These are phyloP conservation scores for Dendrobium nobile DNA, from an alignment of 106 monocot genomes.

Conservation along the genomic window DNA sequence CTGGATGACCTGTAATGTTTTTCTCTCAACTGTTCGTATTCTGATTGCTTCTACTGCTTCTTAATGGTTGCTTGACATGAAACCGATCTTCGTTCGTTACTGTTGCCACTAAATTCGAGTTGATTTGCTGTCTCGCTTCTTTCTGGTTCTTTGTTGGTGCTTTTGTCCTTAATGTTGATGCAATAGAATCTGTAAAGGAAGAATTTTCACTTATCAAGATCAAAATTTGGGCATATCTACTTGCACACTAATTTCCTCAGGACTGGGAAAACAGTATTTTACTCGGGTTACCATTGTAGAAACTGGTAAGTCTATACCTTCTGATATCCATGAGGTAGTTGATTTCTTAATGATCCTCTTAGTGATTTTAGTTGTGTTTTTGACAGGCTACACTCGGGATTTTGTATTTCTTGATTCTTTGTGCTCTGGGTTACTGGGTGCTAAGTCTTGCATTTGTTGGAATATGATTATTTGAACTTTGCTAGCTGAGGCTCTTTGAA, in stretches of 20 bases:
- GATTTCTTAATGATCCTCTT: slow-evolving; percentile 6
- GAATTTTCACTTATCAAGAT: neutral
- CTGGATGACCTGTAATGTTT: neutral
- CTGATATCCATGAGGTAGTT: neutral
- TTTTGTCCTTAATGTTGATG: neutral
- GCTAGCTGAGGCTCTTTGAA: too few species aligned
- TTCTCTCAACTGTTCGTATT: neutral
- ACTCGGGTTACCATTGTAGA: neutral
- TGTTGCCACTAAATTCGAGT: neutral
- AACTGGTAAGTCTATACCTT: slow-evolving; percentile 4
- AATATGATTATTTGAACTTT: too few species aligned
- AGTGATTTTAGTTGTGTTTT: slow-evolving; percentile 7
- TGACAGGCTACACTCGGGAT: slow-evolving; percentile 13
- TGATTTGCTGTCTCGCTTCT: neutral
- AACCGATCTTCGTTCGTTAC: neutral
- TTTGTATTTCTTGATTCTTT: slow-evolving; percentile 13
- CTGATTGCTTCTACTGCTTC: slow-evolving; percentile 6
- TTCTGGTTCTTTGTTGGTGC: neutral
- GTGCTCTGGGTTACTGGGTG: slow-evolving; percentile 6
- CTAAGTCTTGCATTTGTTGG: neutral
- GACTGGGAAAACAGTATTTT: neutral
- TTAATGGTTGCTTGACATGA: neutral
- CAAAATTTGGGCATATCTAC: neutral
- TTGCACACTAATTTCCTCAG: too few species aligned
- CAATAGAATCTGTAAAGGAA: neutral